A percentile compares a stretch with the other conserved stretches of the same genome.
phyloP scores from a whole-genome alignment of 768 basidiomycete species.

The Lactarius sanguifluus region DNA sequence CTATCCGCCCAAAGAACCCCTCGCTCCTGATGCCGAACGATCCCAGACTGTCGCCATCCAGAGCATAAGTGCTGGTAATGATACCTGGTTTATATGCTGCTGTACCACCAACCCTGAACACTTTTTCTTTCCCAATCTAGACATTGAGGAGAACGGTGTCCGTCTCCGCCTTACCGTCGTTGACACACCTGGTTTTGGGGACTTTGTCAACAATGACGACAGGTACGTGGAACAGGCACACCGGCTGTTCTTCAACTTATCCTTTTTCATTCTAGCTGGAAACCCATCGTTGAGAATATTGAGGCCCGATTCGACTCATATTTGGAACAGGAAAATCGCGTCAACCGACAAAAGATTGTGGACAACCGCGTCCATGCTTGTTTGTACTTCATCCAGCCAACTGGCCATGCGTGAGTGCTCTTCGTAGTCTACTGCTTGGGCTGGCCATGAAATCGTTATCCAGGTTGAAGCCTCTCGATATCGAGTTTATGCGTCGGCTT shows the following conservation, averaged over 20 bases:
- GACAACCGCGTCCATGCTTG: conserved; percentile 99
- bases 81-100: neutral
- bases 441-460: neutral
- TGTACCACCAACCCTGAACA: neutral
- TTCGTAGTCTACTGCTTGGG: neutral
- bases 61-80: conserved; percentile 93
- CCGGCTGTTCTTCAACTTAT: conserved; percentile 23
- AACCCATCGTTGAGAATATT: conserved; percentile 97
- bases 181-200: conserved; percentile 98
- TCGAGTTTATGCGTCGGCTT: conserved; percentile 97
- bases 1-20: conserved; percentile 84
- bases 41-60: conserved; percentile 96
- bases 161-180: conserved; percentile 97
- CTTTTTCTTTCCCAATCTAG: conserved; percentile 47
- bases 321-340: conserved; percentile 97
- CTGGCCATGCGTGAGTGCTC: conserved; percentile 86
- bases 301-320: conserved; percentile 97
- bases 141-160: conserved; percentile 98
- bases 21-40: conserved; percentile 81
- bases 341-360: conserved; percentile 88
- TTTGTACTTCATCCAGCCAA: conserved; percentile 98
- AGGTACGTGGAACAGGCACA: conserved; percentile 51
- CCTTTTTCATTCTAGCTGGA: conserved; percentile 66
- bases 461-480: conserved; percentile 97
- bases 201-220: conserved; percentile 99